These are phyloP conservation scores for Knoxia roxburghii DNA, from an alignment of 257 asterid genomes.

Conservation along the genomic window DNA sequence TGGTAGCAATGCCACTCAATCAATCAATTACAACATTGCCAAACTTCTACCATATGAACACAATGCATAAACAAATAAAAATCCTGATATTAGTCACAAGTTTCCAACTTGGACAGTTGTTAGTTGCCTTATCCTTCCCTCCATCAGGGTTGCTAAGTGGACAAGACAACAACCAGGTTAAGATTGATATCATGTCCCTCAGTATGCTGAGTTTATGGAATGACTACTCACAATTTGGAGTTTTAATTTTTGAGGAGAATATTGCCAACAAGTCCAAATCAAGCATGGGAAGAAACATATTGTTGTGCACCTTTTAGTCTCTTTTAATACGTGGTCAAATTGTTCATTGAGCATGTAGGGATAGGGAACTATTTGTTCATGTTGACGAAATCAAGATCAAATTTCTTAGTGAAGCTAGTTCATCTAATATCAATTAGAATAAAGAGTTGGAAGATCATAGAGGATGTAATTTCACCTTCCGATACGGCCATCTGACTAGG, in stretches of 20 bases:
- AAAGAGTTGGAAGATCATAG: not conserved
- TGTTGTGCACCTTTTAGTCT: too few species aligned
- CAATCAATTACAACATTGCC: not conserved
- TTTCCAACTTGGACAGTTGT: not conserved
- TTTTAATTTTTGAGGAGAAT: not conserved
- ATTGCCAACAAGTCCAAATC: not conserved
- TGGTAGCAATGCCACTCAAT: not conserved
- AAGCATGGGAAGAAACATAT: not conserved
- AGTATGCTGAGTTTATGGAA: not conserved
- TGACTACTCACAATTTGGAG: not conserved
- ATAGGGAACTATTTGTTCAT: not conserved
- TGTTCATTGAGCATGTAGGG: too few species aligned
- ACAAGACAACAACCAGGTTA: not conserved
- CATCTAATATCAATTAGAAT: not conserved
- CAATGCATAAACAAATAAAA: not conserved
- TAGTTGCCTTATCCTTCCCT: not conserved
- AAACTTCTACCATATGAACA: not conserved
- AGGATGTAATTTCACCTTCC: constrained; percentile 35
- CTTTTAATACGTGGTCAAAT: not conserved
- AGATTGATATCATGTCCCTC: not conserved
- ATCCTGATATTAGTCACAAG: not conserved
- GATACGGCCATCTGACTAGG: constrained; percentile 58
- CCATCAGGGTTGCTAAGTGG: not conserved
- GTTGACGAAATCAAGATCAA: not conserved
- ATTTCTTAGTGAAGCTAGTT: not conserved